Evolutionary conservation across 306 rosid genomes (phyloP), one percentile per base, ranked within the genome.

Genomic region (Fragaria ananassa): DNA sequence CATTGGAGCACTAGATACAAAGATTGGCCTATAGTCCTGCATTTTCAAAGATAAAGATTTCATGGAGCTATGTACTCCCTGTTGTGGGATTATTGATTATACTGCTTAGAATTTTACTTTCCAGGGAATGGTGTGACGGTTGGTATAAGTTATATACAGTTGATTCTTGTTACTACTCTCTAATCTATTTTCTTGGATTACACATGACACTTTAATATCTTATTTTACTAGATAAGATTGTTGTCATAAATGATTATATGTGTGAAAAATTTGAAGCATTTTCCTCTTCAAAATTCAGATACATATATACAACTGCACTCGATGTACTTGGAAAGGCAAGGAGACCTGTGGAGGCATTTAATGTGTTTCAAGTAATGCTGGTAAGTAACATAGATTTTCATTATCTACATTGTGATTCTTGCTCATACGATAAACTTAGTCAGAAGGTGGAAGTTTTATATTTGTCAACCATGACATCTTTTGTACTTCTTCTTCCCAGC

Each of bases 261-360:
- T 21, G 45, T 17, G 10, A 51, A 35, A n/a, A n/a, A 39, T 70
- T 68, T 72, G 71, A 78, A 27, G 62, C 31, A 4, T 75, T 25
- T 77, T 42, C 60, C 23, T 71, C 35, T 72, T 27, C 19, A 57
- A 61, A 70, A 35, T 78, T 74, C 81, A 95, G 98, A 83, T 88
- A 84, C 78, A 81, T 95, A 79, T 92, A 90, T 74, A 89, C 94
- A 10, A 88, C 97, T 82, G 96, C 97, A 47, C 96, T 95, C 74
- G 81, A 87, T 84, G 97, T 93, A 77, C 95, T 95, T 79, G 93
- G 97, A 81, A 95, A 88, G 87, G 90, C 91, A 27, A 90, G 85
- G 85, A 90, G 97, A 84, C 98, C 98, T 13, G 93, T 89, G 75
- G 98, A 92, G 85, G 98, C 96, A 50, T 89, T 92, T 65, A 92